phyloP scores from a whole-genome alignment of 179 eudicot genomes.

The Drosera spatulata region DNA sequence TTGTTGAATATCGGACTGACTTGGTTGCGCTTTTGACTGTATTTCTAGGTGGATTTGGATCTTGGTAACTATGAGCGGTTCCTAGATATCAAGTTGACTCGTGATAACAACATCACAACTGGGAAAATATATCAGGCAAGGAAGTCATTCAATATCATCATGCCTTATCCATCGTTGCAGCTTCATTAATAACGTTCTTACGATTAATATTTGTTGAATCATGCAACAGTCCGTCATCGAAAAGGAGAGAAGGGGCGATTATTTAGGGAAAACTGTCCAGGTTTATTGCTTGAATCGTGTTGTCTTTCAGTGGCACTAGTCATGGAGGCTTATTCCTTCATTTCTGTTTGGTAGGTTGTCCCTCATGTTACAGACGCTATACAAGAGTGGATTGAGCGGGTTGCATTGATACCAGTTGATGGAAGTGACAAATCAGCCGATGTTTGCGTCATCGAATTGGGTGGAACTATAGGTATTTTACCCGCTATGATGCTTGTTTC shows the following conservation, averaged over 20 bases:
- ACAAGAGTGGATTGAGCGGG: conserved; percentile 95
- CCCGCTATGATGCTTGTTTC: conserved; percentile 5
- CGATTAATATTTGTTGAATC: neutral
- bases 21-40: conserved; percentile 8
- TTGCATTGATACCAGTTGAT: conserved; percentile 74
- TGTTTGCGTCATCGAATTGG: conserved; percentile 94
- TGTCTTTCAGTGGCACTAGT: neutral
- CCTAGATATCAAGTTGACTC: conserved; percentile 59
- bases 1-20: conserved; percentile 14
- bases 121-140: conserved; percentile 94
- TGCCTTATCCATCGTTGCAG: neutral
- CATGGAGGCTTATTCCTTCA: neutral
- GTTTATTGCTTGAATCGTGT: conserved; percentile 13
- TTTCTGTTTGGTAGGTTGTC: conserved; percentile 52
- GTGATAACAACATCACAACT: conserved; percentile 93
- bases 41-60: conserved; percentile 12
- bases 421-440: conserved; percentile 86
- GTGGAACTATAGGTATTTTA: conserved; percentile 82
- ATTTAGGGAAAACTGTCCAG: conserved; percentile 98
- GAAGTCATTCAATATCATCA: neutral
- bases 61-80: conserved; percentile 11
- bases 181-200: neutral
- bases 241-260: conserved; percentile 94
- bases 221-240: conserved; percentile 62
- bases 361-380: conserved; percentile 98